phyloP scores from a whole-genome alignment of 1,284 basidiomycete species.

The Moesziomyces sp. region DNA sequence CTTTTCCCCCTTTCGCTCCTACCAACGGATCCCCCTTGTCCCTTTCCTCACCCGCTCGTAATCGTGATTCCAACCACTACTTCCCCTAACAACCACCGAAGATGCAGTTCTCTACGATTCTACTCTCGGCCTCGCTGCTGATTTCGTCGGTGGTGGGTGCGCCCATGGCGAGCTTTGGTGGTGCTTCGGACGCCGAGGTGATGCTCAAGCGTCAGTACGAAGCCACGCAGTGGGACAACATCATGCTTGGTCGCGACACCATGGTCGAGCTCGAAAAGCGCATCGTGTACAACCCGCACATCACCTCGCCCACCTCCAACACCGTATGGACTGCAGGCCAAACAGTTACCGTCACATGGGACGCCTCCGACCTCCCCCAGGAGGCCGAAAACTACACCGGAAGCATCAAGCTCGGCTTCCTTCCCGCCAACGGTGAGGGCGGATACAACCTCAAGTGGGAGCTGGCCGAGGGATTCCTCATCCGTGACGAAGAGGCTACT shows the following conservation, averaged over 20 bases:
- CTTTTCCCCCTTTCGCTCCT: too few relatives aligned
- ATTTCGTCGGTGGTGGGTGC: conserved; percentile 17
- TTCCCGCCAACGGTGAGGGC: conserved; percentile 34
- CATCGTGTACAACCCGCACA: conserved; percentile 48
- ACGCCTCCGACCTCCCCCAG: conserved; percentile 27
- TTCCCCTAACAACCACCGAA: background rate
- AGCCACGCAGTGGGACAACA: conserved; percentile 16
- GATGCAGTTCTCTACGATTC: conserved; percentile 31
- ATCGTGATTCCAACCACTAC: too few relatives aligned
- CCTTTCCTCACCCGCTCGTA: too few relatives aligned
- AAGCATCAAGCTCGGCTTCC: conserved; percentile 42
- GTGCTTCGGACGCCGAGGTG: conserved; percentile 17
- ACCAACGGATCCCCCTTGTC: too few relatives aligned
- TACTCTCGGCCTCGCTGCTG: conserved; percentile 27
- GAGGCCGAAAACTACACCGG: conserved; percentile 21
- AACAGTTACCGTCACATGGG: conserved; percentile 34
- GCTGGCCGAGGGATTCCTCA: conserved; percentile 30
- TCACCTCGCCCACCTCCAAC: conserved; percentile 23
- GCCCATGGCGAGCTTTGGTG: conserved; percentile 19
- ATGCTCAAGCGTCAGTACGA: conserved; percentile 41
- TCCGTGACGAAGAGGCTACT: conserved; percentile 14
- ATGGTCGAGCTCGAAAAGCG: conserved; percentile 21
- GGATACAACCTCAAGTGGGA: conserved; percentile 41
- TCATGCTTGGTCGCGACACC: conserved; percentile 19
- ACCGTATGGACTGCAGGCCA: conserved; percentile 38